Percentiles rank a stretch among this genome's conserved stretches.
phyloP scores from a whole-genome alignment of 768 basidiomycete species.

The Strobilomyces echinocephalus region DNA sequence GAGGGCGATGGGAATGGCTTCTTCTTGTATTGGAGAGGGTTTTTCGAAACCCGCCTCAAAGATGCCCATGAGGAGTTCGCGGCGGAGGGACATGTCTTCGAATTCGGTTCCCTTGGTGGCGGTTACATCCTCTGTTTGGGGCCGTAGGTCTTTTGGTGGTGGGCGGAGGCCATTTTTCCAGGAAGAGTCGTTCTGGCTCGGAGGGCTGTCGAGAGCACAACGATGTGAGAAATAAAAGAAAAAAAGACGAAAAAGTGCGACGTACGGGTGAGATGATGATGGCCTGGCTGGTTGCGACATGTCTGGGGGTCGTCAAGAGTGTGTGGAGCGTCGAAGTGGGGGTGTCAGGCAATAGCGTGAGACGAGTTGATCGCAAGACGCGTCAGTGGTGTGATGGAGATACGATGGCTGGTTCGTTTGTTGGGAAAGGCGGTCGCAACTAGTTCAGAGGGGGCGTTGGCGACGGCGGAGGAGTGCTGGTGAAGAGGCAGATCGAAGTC shows the following conservation, averaged over 20 bases:
- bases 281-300: slow-evolving; percentile 32
- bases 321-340: slow-evolving; percentile 1
- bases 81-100: slow-evolving; percentile 87
- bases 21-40: slow-evolving; percentile 98
- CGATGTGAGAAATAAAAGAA: slow-evolving; percentile 3
- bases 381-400: slow-evolving; percentile 17
- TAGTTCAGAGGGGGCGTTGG: slow-evolving; percentile 8
- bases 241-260: not conserved
- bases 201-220: slow-evolving; percentile 16
- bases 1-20: slow-evolving; percentile 93
- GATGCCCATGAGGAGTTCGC: slow-evolving; percentile 98
- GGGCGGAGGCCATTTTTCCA: slow-evolving; percentile 81
- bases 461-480: slow-evolving; percentile 10
- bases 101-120: slow-evolving; percentile 92
- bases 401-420: slow-evolving; percentile 13
- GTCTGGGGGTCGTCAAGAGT: slow-evolving; percentile 10
- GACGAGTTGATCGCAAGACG: slow-evolving; percentile 22
- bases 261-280: slow-evolving; percentile 31
- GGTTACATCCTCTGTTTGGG: slow-evolving; percentile 96
- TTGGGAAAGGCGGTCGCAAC: slow-evolving; percentile 12
- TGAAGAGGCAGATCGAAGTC: slow-evolving; percentile 25
- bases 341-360: slow-evolving; percentile 11
- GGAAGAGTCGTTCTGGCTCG: slow-evolving; percentile 30
- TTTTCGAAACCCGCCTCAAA: slow-evolving; percentile 97
- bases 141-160: slow-evolving; percentile 87